A percentile compares a stretch with the other conserved stretches of the same genome.
phyloP scores from a whole-genome alignment of 768 basidiomycete species.

The Gyrodon lividus region DNA sequence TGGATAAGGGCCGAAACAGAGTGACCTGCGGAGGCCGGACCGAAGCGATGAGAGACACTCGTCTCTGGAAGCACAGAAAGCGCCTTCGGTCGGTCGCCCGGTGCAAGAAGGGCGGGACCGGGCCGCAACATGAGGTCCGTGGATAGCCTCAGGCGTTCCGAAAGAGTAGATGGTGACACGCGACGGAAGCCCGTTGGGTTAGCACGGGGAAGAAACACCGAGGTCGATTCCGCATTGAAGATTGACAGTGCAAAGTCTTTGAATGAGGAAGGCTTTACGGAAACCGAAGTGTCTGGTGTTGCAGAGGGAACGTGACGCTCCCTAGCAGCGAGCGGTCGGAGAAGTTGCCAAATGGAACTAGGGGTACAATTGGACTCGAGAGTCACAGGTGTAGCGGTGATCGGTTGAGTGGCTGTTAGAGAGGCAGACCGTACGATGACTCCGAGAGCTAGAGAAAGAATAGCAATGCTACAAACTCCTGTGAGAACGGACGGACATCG shows the following conservation, averaged over 20 bases:
- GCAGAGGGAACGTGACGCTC: slow-evolving; percentile 32
- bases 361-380: slow-evolving; percentile 27
- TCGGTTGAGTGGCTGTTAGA: slow-evolving; percentile 21
- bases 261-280: slow-evolving; percentile 37
- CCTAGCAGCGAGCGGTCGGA: slow-evolving; percentile 41
- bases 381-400: slow-evolving; percentile 16
- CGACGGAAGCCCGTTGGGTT: slow-evolving; percentile 25
- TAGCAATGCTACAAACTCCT: slow-evolving; percentile 50
- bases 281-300: slow-evolving; percentile 28
- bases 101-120: slow-evolving; percentile 23
- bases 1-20: slow-evolving; percentile 29
- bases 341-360: slow-evolving; percentile 40
- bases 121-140: slow-evolving; percentile 41
- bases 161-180: slow-evolving; percentile 18
- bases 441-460: slow-evolving; percentile 68
- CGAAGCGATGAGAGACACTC: slow-evolving; percentile 7
- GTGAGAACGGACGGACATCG: slow-evolving; percentile 13
- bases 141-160: slow-evolving; percentile 28
- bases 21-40: slow-evolving; percentile 14
- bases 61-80: slow-evolving; percentile 27
- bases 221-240: slow-evolving; percentile 46
- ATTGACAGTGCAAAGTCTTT: slow-evolving; percentile 54
- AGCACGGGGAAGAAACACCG: slow-evolving; percentile 22
- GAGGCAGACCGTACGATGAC: slow-evolving; percentile 36
- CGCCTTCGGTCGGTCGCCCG: slow-evolving; percentile 27